Base-by-base conservation (phyloP, 2,329 filamentous ascomycete genomes). In the Fusarium devonianum region DNA sequence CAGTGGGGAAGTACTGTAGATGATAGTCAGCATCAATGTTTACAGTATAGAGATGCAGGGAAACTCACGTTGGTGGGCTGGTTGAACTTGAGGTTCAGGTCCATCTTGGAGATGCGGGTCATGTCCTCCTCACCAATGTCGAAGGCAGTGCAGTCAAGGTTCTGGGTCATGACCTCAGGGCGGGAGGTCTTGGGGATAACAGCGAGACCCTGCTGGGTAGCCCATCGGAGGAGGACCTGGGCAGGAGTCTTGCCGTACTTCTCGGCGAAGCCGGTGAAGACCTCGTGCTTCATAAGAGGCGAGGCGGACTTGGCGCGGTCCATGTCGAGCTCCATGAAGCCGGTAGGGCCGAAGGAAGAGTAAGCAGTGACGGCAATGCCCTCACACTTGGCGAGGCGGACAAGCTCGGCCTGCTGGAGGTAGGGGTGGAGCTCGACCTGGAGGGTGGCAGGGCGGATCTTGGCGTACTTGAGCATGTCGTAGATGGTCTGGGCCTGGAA, bases 341-440 rank as follows among this genome's bases (percentile, higher is more conserved):
- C 85, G 67, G 88, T 81, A 18, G 90, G 89, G 28, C 90, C 90
- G 67, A 94, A 93, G 37, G 87, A 90, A 16, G 87, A 92, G 80
- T 94, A 95, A 39, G 89, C 90, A 4, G 90, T 94, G 48, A 95
- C 81, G 61, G 80, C 78, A 64, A 95, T 87, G 53, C 84, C 83
- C 75, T 91, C 81, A 43, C 77, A 74, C 76, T 88, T 79, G 64
- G 86, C 87, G 40, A 90, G 83, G 65, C 83, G 76, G 65, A 94
- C 71, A 41, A 95, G 82, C 43, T 85, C 80, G 51, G 78, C 73
- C 79, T 95, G 90, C 53, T 89, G 87, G 50, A 93, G 83, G 81
- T 92, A 94, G 18, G 90, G 90, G 80, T 95, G 91, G 77, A 93
- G 89, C 79, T 95, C 90, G 72, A 95, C 87, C 79, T 95, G 91